Percentiles rank a stretch among this genome's conserved stretches.
These are phyloP conservation scores for Mollisiaceae sp. DNA, from an alignment of 2,329 filamentous ascomycete genomes.

Conservation along the genomic window DNA sequence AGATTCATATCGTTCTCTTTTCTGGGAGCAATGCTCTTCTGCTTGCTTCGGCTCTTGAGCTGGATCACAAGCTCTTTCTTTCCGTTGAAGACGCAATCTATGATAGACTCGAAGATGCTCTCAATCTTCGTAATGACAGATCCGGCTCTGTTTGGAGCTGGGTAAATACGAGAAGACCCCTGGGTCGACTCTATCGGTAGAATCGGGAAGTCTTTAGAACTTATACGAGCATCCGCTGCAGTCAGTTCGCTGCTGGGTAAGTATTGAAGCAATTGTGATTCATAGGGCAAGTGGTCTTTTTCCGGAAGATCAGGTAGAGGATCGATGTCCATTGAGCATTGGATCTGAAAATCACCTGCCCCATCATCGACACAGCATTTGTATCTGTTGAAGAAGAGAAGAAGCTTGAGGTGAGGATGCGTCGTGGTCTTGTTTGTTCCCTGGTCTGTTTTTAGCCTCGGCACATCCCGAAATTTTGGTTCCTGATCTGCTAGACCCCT, in stretches of 20 bases:
- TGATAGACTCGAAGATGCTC: constrained; percentile 56
- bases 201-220: neutral
- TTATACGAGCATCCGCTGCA: neutral
- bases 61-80: constrained; percentile 53
- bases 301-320: neutral
- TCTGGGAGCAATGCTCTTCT: constrained; percentile 10
- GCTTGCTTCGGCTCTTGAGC: constrained; percentile 46
- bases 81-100: constrained; percentile 53
- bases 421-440: neutral
- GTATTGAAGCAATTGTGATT: constrained; percentile 28
- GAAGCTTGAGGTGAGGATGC: neutral
- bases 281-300: neutral
- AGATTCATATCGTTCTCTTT: neutral
- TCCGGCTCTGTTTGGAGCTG: neutral
- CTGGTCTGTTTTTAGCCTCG: neutral
- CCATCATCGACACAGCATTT: neutral
- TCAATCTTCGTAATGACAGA: constrained; percentile 59
- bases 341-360: neutral
- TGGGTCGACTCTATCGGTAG: neutral
- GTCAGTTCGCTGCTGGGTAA: constrained; percentile 30
- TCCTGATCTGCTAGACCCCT: neutral
- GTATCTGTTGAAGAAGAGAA: neutral
- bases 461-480: neutral
- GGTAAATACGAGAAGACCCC: too few species aligned
- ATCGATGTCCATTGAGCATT: constrained; percentile 7